Evolutionary conservation across 192 early-diverging fungal genomes (phyloP).

Genomic region (Diversispora eburnea): DNA sequence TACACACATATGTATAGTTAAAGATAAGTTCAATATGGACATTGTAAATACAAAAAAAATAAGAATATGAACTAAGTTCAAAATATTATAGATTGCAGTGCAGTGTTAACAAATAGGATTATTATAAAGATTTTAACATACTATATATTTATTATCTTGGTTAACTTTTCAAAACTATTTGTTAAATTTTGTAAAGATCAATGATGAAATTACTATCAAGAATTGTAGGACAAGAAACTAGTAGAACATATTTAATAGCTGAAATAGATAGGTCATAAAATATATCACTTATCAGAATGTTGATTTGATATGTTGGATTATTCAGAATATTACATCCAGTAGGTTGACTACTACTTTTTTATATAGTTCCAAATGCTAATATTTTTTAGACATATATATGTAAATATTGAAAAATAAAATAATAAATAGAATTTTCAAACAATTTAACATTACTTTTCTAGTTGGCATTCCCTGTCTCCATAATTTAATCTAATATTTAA

Average conservation of each 20-base stretch:
- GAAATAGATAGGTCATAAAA: constrained; percentile 22
- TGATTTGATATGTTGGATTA: constrained; percentile 28
- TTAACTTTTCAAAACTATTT: constrained; percentile 21
- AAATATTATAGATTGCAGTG: constrained; percentile 12
- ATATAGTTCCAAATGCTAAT: constrained; percentile 20
- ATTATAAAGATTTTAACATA: constrained; percentile 17
- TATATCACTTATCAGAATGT: constrained; percentile 18
- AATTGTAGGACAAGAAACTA: constrained; percentile 22
- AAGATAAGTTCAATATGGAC: no score
- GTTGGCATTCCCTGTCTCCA: constrained; percentile 6
- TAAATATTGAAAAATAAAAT: constrained; percentile 26
- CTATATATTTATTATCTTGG: no score
- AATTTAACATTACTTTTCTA: constrained; percentile 26
- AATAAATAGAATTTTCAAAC: constrained; percentile 19
- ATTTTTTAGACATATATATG: constrained; percentile 23
- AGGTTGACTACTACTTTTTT: constrained; percentile 21
- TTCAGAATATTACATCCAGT: constrained; percentile 23
- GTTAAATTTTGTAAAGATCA: constrained; percentile 25
- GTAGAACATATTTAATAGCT: constrained; percentile 21
- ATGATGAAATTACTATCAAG: constrained; percentile 23
- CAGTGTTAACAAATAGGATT: constrained; percentile 16
- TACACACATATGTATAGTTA: constrained; percentile 1
- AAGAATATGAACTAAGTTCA: constrained; percentile 15
- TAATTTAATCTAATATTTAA: constrained; percentile 26
- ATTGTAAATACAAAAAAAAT: constrained; percentile 19